Conservation (phyloP, 305 asterid genomes). For the Rubia occidens region DNA sequence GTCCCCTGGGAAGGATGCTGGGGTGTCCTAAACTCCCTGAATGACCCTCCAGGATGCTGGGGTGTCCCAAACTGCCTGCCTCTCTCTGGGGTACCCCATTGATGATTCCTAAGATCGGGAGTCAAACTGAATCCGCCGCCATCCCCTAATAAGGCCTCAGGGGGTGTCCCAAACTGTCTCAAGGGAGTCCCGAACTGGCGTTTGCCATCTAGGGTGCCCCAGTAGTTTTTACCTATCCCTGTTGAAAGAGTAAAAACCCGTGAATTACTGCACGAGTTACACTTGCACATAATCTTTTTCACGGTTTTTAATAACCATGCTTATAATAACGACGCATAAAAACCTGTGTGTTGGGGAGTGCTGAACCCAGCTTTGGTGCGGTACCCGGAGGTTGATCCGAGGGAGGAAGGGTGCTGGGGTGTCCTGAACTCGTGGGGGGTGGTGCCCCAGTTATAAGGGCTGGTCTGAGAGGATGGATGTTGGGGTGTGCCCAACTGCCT, state of each 20-base stretch:
- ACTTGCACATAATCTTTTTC: too few relatives aligned
- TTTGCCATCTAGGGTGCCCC: conserved; percentile 33
- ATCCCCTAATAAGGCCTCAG: background rate
- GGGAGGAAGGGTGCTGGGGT: conserved; percentile 52
- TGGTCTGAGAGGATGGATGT: conserved; percentile 44
- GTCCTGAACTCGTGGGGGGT: conserved; percentile 40
- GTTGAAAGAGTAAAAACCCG: background rate
- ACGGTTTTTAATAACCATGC: too few relatives aligned
- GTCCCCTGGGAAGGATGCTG: conserved; percentile 59
- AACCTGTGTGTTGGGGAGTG: conserved; percentile 58
- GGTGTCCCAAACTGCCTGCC: conserved; percentile 51
- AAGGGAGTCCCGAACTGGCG: conserved; percentile 13
- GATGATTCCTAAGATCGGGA: background rate
- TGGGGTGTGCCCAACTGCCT: conserved; percentile 60
- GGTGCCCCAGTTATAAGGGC: conserved; percentile 38
- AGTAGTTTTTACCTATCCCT: conserved; percentile 29
- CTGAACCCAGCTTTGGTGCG: conserved; percentile 13
- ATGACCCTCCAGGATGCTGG: conserved; percentile 34
- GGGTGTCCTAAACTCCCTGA: conserved; percentile 54
- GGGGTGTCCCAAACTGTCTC: background rate
- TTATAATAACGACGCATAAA: background rate
- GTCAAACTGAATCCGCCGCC: background rate
- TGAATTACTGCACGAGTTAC: too few relatives aligned
- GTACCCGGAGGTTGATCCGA: conserved; percentile 29
- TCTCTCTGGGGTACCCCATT: conserved; percentile 11